A percentile compares a stretch with the other conserved stretches of the same genome.
These are phyloP conservation scores for Chenopodium suecicum DNA, from an alignment of 148 eudicot genomes.

Conservation along the genomic window DNA sequence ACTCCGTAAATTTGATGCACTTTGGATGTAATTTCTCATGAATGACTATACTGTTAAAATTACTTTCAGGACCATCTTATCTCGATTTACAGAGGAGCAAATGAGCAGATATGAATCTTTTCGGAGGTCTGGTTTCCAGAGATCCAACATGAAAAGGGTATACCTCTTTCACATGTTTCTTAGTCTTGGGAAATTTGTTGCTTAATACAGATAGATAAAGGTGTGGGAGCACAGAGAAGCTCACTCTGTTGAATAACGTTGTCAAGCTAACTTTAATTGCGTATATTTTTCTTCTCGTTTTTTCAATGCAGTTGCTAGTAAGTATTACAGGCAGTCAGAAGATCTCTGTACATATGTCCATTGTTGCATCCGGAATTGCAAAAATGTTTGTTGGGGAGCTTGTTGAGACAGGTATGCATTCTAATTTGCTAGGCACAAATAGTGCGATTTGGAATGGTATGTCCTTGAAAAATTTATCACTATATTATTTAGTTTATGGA, in stretches of 20 bases:
- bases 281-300: conserved; percentile 8
- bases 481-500: not conserved
- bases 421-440: not conserved
- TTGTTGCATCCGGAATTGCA: conserved; percentile 94
- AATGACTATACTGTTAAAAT: not conserved
- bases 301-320: conserved; percentile 60
- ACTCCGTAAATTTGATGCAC: not conserved
- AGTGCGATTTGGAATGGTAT: not conserved
- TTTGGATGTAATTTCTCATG: not conserved
- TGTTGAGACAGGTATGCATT: conserved; percentile 71
- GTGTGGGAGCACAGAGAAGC: not conserved
- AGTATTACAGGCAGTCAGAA: conserved; percentile 89
- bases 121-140: conserved; percentile 91
- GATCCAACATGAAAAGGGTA: conserved; percentile 91
- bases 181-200: not conserved
- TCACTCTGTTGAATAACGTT: not conserved
- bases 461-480: not conserved
- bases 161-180: conserved; percentile 4
- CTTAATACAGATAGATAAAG: not conserved
- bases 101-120: conserved; percentile 93
- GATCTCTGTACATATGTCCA: conserved; percentile 84
- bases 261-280: not conserved
- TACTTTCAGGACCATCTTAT: conserved; percentile 56
- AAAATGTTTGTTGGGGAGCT: conserved; percentile 98
- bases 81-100: conserved; percentile 77